These are phyloP conservation scores for Diatrype stigma DNA, from an alignment of 2,329 filamentous ascomycete genomes.

Conservation along the genomic window DNA sequence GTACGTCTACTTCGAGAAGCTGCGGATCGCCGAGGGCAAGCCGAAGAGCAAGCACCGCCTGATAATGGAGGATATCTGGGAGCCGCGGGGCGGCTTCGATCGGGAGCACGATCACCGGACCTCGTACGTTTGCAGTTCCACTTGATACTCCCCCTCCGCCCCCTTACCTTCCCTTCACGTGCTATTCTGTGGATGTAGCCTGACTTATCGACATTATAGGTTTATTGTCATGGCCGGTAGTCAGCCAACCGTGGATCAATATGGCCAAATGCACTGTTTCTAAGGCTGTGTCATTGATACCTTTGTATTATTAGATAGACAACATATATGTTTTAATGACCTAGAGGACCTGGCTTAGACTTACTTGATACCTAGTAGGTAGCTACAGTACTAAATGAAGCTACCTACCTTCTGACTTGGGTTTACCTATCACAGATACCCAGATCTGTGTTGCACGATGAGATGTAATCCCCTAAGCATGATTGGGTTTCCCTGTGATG, in stretches of 20 bases:
- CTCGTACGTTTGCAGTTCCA: slow-evolving; percentile 6
- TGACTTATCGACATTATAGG: background rate
- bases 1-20: slow-evolving; percentile 58
- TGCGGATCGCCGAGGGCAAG: slow-evolving; percentile 46
- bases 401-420: too few species aligned
- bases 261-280: background rate
- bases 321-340: too few species aligned
- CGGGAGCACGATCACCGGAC: slow-evolving; percentile 2
- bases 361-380: too few species aligned
- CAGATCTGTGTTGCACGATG: too few species aligned
- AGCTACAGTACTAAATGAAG: too few species aligned
- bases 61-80: slow-evolving; percentile 40
- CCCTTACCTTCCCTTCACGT: background rate
- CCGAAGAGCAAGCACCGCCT: slow-evolving; percentile 45
- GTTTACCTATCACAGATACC: too few species aligned
- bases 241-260: background rate
- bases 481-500: too few species aligned
- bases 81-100: slow-evolving; percentile 4
- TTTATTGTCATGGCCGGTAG: background rate
- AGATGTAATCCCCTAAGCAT: too few species aligned
- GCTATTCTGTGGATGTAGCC: background rate
- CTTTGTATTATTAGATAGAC: too few species aligned
- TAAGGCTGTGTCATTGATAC: background rate
- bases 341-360: too few species aligned
- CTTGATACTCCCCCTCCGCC: too few species aligned